A percentile compares a stretch with the other conserved stretches of the same genome.
These are phyloP conservation scores for Irpex sp. DNA, from an alignment of 1,284 basidiomycete genomes.

Conservation along the genomic window DNA sequence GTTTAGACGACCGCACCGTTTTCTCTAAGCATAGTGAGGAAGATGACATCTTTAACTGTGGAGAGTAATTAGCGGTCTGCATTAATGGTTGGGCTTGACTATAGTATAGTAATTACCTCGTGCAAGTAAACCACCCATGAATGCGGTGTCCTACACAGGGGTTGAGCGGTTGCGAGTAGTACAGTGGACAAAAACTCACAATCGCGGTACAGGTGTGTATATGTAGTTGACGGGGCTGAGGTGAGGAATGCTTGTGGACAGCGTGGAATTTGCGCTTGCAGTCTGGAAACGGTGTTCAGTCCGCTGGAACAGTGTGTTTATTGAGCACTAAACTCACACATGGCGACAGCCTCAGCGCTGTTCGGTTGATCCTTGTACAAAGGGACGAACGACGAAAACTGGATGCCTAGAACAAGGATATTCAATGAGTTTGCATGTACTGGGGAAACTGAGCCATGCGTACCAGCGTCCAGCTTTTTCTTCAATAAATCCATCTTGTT, in stretches of 20 bases:
- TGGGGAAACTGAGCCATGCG: background rate
- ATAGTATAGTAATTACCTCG: background rate
- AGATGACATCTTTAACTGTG: background rate
- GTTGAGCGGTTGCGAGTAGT: background rate
- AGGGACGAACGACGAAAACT: conserved; percentile 49
- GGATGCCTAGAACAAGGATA: conserved; percentile 25
- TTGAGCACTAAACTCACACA: conserved; percentile 36
- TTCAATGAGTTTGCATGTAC: background rate
- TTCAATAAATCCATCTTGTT: conserved; percentile 61
- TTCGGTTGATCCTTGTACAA: conserved; percentile 48
- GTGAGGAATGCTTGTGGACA: conserved; percentile 44
- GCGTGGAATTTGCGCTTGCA: conserved; percentile 45
- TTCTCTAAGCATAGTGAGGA: background rate
- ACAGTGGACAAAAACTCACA: conserved; percentile 17
- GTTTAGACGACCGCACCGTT: background rate
- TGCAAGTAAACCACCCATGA: background rate
- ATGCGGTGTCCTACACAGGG: conserved; percentile 5
- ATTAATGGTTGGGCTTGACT: background rate
- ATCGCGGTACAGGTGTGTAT: conserved; percentile 51
- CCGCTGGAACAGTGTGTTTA: background rate
- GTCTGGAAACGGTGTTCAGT: conserved; percentile 27
- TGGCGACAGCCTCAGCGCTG: conserved; percentile 43
- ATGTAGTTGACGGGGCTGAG: conserved; percentile 42
- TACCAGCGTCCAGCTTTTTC: conserved; percentile 44
- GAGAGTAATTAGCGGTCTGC: background rate